phyloP scores from a whole-genome alignment of 179 eudicot species.

The Kewa caespitosa region DNA sequence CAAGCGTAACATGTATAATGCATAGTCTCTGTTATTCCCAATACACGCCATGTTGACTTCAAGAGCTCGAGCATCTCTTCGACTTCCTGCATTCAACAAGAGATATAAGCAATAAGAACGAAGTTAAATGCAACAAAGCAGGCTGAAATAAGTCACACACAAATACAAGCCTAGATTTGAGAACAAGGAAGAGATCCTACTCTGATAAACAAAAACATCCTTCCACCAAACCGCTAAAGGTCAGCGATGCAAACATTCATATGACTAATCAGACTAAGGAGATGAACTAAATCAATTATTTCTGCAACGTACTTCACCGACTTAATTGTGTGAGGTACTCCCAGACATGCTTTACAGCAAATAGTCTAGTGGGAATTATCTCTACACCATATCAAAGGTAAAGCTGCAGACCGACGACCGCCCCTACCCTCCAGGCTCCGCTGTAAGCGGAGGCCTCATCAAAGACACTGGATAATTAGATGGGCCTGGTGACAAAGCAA shows the following conservation, averaged over 20 bases:
- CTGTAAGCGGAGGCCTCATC: background rate
- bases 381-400: background rate
- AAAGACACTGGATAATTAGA: background rate
- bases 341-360: background rate
- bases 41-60: constrained; percentile 94
- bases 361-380: background rate
- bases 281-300: background rate
- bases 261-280: background rate
- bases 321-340: background rate
- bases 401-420: background rate
- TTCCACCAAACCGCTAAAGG: background rate
- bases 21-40: constrained; percentile 95
- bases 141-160: background rate
- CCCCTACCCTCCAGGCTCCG: background rate
- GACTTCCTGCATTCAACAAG: constrained; percentile 63
- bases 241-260: background rate
- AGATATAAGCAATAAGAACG: constrained; percentile 13
- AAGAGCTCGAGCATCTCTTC: constrained; percentile 97
- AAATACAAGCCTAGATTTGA: background rate
- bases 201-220: background rate
- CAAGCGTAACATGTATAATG: constrained; percentile 91
- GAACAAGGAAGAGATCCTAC: background rate
- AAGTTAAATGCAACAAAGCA: constrained; percentile 3
- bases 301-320: background rate
- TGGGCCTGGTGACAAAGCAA: background rate